phyloP scores from a whole-genome alignment of 2,329 filamentous ascomycete genomes.

The Coleophoma cylindrospora region DNA sequence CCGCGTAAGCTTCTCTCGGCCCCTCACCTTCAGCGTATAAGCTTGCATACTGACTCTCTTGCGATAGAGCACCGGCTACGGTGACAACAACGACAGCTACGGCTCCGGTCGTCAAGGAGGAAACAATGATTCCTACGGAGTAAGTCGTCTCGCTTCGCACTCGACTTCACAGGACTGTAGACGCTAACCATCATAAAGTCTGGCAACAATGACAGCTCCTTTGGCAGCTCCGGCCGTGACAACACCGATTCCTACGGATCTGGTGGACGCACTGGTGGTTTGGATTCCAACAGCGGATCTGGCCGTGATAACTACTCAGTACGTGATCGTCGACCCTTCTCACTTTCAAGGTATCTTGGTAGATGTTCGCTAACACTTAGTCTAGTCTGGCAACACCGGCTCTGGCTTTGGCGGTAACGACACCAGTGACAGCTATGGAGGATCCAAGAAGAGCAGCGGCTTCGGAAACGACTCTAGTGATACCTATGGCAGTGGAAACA shows the following conservation, averaged over 20 bases:
- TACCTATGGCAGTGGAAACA: constrained; percentile 13
- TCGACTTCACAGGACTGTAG: neutral
- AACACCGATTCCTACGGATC: constrained; percentile 14
- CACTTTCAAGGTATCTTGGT: neutral
- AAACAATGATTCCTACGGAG: constrained; percentile 4
- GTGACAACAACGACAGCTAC: constrained; percentile 9
- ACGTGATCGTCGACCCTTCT: neutral
- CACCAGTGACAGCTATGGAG: constrained; percentile 12
- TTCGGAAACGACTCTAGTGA: constrained; percentile 10
- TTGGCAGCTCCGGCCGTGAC: constrained; percentile 13
- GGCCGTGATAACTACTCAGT: neutral
- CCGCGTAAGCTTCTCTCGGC: constrained; percentile 14
- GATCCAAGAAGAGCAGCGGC: constrained; percentile 6
- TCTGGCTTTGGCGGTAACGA: constrained; percentile 1
- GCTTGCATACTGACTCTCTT: constrained; percentile 8
- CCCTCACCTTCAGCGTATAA: constrained; percentile 1
- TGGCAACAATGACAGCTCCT: constrained; percentile 16
- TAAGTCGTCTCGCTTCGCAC: neutral
- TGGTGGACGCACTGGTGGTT: constrained; percentile 25
- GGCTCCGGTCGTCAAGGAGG: constrained; percentile 10
- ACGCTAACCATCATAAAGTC: neutral
- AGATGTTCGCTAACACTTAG: constrained; percentile 11
- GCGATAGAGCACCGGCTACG: constrained; percentile 9
- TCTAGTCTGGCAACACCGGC: constrained; percentile 28
- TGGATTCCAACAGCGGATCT: neutral